Conservation (phyloP, 2,329 filamentous ascomycete genomes). For the Pseudofabraea citricarpa region DNA sequence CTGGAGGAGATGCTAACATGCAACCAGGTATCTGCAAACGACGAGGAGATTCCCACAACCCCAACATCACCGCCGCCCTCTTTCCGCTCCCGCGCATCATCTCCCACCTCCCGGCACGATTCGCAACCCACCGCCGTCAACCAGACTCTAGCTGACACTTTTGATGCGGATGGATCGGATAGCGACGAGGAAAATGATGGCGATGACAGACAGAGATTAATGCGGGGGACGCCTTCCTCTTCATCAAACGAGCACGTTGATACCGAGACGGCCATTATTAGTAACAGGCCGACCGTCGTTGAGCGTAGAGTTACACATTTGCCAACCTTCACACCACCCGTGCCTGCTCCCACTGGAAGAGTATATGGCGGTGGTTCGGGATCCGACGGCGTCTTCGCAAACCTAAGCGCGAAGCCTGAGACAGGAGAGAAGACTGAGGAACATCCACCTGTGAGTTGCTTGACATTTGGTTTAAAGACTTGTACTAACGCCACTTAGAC, state of each 20-base stretch:
- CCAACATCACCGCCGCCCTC: slow-evolving; percentile 66
- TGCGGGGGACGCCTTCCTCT: slow-evolving; percentile 53
- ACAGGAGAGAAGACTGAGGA: slow-evolving; percentile 77
- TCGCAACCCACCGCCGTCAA: slow-evolving; percentile 53
- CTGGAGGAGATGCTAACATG: background rate
- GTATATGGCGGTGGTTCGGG: slow-evolving; percentile 71
- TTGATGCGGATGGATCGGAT: slow-evolving; percentile 76
- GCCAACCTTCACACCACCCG: slow-evolving; percentile 16
- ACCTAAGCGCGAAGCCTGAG: slow-evolving; percentile 86
- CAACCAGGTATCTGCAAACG: slow-evolving; percentile 51
- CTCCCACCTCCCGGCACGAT: slow-evolving; percentile 45
- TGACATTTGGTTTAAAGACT: background rate
- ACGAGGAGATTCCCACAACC: slow-evolving; percentile 40
- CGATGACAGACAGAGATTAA: slow-evolving; percentile 82
- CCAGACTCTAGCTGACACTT: slow-evolving; percentile 84
- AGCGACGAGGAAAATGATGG: slow-evolving; percentile 65
- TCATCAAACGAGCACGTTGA: slow-evolving; percentile 23
- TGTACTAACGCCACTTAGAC: slow-evolving; percentile 49
- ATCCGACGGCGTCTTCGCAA: slow-evolving; percentile 94
- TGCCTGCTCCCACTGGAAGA: slow-evolving; percentile 28
- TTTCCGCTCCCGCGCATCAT: slow-evolving; percentile 81
- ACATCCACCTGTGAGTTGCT: slow-evolving; percentile 79
- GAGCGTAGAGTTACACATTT: slow-evolving; percentile 22
- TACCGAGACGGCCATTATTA: slow-evolving; percentile 20
- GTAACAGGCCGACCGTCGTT: slow-evolving; percentile 14